phyloP scores from a whole-genome alignment of 192 early-diverging fungal genomes.

The Pilobolus umbonatus region DNA sequence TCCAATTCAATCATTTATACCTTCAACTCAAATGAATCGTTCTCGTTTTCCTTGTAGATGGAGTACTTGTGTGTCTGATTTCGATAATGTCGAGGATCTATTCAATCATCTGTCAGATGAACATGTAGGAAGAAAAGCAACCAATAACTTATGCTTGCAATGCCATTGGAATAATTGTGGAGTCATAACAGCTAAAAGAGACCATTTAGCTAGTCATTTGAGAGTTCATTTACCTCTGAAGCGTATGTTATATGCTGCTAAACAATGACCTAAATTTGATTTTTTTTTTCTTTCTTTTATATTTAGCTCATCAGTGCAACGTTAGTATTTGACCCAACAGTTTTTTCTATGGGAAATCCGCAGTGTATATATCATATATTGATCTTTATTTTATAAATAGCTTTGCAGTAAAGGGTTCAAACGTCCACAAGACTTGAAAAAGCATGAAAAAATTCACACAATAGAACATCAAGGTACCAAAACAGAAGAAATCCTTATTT shows the following conservation, averaged over 20 bases:
- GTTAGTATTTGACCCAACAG: slow-evolving; percentile 4
- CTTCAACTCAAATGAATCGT: too few species aligned
- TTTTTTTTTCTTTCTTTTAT: not conserved
- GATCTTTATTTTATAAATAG: slow-evolving; percentile 1
- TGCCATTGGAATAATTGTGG: slow-evolving; percentile 86
- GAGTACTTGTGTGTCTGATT: slow-evolving; percentile 6
- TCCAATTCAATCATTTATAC: not conserved
- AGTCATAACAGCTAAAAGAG: slow-evolving; percentile 34
- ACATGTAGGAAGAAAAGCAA: slow-evolving; percentile 85
- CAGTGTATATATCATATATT: not conserved
- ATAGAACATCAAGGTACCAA: slow-evolving; percentile 38
- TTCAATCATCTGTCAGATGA: slow-evolving; percentile 58
- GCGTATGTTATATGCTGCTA: not conserved
- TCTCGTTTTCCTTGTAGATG: slow-evolving; percentile 13
- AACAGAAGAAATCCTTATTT: too few species aligned
- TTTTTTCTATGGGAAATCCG: too few species aligned
- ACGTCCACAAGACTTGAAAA: slow-evolving; percentile 93
- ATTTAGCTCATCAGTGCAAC: slow-evolving; percentile 14
- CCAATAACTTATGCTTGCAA: slow-evolving; percentile 77
- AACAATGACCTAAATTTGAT: not conserved
- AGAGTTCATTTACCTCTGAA: slow-evolving; percentile 30
- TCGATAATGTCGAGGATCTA: slow-evolving; percentile 21
- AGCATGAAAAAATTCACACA: slow-evolving; percentile 83
- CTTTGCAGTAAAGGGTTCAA: slow-evolving; percentile 73
- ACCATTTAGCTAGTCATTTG: slow-evolving; percentile 28